Percentiles rank a stretch among this genome's conserved stretches.
These are phyloP conservation scores for Trichosporon coremiiforme DNA, from an alignment of 1,284 basidiomycete species.

Conservation along the genomic window DNA sequence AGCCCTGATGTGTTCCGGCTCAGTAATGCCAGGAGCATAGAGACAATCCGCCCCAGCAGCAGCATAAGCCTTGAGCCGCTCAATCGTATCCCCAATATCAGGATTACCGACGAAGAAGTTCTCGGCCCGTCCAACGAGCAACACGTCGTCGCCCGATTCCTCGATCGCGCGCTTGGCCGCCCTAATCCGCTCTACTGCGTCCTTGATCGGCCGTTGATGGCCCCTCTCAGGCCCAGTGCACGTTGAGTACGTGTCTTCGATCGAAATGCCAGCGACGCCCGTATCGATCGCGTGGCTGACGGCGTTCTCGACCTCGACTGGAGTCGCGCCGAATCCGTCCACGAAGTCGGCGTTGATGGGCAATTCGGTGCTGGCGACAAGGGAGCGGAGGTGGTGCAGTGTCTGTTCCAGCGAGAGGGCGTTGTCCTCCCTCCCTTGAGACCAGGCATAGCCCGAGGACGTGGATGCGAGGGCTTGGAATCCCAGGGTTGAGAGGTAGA, in stretches of 20 bases:
- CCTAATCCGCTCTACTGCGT: background rate
- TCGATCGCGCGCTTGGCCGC: background rate
- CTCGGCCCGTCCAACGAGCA: background rate
- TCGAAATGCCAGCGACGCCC: background rate
- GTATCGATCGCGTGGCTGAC: background rate
- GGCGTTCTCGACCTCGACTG: background rate
- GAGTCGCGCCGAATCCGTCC: background rate
- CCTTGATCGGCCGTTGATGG: background rate
- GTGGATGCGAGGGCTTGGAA: background rate
- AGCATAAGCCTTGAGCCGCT: background rate
- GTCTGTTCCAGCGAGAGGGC: background rate
- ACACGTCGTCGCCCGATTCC: background rate
- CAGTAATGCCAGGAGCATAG: background rate
- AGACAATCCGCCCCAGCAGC: background rate
- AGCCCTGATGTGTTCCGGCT: background rate
- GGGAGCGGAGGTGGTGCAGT: background rate
- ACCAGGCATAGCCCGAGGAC: background rate
- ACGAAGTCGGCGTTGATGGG: background rate
- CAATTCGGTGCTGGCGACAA: background rate
- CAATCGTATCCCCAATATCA: background rate
- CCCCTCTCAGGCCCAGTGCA: background rate
- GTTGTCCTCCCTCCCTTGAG: background rate
- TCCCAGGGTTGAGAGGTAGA: background rate
- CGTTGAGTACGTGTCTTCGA: background rate
- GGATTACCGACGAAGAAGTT: background rate